These are phyloP conservation scores for Pleurostoma richardsiae DNA, from an alignment of 2,329 filamentous ascomycete species.

Conservation along the genomic window DNA sequence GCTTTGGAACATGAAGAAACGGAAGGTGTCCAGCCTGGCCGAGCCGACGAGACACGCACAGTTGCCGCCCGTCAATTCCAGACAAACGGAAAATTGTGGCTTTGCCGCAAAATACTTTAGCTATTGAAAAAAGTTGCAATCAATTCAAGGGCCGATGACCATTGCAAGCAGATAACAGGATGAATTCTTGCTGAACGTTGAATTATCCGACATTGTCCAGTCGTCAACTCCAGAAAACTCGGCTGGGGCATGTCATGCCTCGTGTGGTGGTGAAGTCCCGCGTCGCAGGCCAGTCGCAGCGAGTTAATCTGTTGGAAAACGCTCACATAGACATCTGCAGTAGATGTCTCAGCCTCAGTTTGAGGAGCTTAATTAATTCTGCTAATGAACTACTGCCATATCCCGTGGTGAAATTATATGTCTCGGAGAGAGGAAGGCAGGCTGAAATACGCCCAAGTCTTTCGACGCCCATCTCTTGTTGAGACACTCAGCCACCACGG, in stretches of 20 bases:
- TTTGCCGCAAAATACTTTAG: background rate
- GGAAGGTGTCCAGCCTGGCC: background rate
- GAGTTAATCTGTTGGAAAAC: background rate
- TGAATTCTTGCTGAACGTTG: background rate
- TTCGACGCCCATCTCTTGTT: no score
- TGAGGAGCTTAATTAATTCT: no score
- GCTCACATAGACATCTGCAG: background rate
- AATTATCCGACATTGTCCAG: background rate
- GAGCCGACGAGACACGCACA: background rate
- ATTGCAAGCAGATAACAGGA: background rate
- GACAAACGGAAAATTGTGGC: background rate
- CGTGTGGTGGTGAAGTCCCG: background rate
- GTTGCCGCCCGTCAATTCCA: background rate
- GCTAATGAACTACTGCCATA: no score
- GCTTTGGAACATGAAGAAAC: background rate
- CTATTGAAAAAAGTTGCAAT: background rate
- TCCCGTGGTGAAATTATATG: no score
- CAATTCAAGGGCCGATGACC: background rate
- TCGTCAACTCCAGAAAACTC: background rate
- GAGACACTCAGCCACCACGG: no score
- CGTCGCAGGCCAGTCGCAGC: background rate
- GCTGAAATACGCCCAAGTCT: no score
- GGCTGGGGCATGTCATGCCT: background rate
- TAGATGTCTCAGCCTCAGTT: background rate
- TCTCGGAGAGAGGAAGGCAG: no score